Conservation (phyloP, 2,329 filamentous ascomycete genomes). For the Claviceps africana region DNA sequence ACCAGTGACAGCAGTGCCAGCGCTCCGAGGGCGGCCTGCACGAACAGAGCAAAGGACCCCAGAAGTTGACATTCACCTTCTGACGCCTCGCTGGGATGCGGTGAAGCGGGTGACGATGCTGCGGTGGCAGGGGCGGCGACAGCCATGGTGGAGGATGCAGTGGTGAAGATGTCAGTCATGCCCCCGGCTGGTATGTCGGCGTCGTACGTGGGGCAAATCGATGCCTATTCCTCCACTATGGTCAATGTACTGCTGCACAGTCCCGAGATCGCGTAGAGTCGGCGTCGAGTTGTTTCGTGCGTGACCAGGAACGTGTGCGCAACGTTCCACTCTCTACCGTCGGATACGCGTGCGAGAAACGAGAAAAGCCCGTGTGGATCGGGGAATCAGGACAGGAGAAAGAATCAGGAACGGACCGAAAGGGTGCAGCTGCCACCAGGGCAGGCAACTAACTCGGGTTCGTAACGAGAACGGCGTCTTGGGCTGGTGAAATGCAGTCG, state of each 20-base stretch:
- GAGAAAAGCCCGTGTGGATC: neutral
- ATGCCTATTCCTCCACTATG: conserved; percentile 4
- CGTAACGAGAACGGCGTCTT: neutral
- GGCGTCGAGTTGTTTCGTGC: conserved; percentile 1
- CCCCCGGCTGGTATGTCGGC: conserved; percentile 2
- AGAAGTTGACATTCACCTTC: conserved; percentile 74
- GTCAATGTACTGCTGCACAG: conserved; percentile 3
- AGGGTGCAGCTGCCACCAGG: neutral
- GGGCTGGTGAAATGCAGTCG: neutral
- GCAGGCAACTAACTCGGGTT: neutral
- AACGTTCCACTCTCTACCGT: neutral
- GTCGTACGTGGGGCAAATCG: conserved; percentile 8
- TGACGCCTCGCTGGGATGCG: conserved; percentile 27
- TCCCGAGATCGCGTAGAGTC: neutral
- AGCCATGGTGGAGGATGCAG: conserved; percentile 7
- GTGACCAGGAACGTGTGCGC: neutral
- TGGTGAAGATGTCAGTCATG: conserved; percentile 7
- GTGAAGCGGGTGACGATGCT: conserved; percentile 13
- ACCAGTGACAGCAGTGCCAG: conserved; percentile 77
- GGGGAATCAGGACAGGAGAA: neutral
- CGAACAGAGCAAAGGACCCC: conserved; percentile 78
- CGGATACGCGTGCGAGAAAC: neutral
- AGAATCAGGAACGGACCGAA: neutral
- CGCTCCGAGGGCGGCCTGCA: conserved; percentile 74
- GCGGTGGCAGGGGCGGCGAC: conserved; percentile 15